These are phyloP conservation scores for Lasiodiplodia sp. DNA, from an alignment of 2,329 filamentous ascomycete genomes.

Conservation along the genomic window DNA sequence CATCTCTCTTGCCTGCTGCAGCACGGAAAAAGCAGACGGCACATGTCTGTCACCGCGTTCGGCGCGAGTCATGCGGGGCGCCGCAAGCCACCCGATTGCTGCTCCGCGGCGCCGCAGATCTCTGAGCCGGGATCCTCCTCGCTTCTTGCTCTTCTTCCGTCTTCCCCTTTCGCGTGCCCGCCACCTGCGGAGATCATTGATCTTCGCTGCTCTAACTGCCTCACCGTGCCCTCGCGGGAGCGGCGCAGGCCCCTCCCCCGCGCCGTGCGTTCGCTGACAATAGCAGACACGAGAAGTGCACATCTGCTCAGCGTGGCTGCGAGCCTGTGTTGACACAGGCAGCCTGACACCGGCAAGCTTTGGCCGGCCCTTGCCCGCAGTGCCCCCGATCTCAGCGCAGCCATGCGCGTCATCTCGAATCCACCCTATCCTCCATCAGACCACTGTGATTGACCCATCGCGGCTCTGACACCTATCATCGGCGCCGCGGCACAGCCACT, in stretches of 20 bases:
- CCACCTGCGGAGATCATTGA: conserved; percentile 25
- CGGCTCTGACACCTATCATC: conserved; percentile 6
- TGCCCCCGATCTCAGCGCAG: conserved; percentile 7
- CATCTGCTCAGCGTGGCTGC: not conserved
- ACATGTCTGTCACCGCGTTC: conserved; percentile 10
- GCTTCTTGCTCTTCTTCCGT: conserved; percentile 11
- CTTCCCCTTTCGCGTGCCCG: conserved; percentile 25
- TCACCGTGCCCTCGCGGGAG: not conserved
- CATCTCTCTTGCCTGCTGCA: conserved; percentile 13
- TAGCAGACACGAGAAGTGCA: not conserved
- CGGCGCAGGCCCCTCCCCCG: not conserved
- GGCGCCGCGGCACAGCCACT: conserved; percentile 4
- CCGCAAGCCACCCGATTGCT: conserved; percentile 26
- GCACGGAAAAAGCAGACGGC: conserved; percentile 16
- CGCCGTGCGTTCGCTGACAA: conserved; percentile 11
- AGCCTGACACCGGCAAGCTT: not conserved
- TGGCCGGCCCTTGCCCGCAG: not conserved
- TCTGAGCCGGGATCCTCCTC: conserved; percentile 15
- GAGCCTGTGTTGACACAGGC: conserved; percentile 5
- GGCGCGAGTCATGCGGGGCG: conserved; percentile 26
- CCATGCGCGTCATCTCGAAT: conserved; percentile 22
- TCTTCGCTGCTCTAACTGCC: conserved; percentile 9
- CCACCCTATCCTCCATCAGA: not conserved
- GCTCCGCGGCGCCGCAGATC: conserved; percentile 21
- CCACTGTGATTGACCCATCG: conserved; percentile 12